These are phyloP conservation scores for Globisporangium uncinulatum DNA, from an alignment of 352 stramenopile genomes.

Conservation along the genomic window DNA sequence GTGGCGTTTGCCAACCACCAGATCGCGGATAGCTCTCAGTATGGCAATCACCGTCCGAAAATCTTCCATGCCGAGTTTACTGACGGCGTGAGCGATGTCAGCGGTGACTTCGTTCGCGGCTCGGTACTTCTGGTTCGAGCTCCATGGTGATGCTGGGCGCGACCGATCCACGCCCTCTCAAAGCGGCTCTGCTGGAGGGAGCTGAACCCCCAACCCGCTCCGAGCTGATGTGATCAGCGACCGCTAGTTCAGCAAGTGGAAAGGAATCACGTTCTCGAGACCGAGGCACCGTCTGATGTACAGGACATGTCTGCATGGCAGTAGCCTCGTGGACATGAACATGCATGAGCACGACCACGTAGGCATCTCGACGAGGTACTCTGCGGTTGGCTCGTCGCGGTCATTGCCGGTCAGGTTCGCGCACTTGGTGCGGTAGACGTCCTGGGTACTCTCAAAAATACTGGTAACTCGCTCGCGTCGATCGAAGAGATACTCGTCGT, in stretches of 20 bases:
- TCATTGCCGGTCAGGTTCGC: not conserved
- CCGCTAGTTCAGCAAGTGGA: constrained; percentile 6
- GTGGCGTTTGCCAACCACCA: too few species aligned
- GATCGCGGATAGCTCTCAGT: too few species aligned
- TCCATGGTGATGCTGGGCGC: too few species aligned
- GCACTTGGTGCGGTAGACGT: constrained; percentile 8
- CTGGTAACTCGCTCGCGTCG: constrained; percentile 8
- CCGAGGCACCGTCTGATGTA: constrained; percentile 12
- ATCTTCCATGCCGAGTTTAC: too few species aligned
- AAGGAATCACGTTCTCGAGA: constrained; percentile 12
- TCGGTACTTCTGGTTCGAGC: too few species aligned
- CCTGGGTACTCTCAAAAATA: constrained; percentile 11
- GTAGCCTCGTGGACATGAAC: constrained; percentile 12
- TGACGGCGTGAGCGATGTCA: too few species aligned
- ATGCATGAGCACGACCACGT: constrained; percentile 18
- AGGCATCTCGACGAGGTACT: constrained; percentile 12
- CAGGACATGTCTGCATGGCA: constrained; percentile 14
- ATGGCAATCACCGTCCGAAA: too few species aligned
- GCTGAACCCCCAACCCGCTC: not conserved
- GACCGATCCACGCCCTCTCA: not conserved
- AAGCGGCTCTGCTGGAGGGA: not conserved
- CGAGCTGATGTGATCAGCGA: constrained; percentile 9
- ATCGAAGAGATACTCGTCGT: constrained; percentile 13
- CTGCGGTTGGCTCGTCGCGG: constrained; percentile 10
- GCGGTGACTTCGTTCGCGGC: too few species aligned